phyloP scores from a whole-genome alignment of 495 filamentous ascomycete genomes.

The Neurospora hispaniola region DNA sequence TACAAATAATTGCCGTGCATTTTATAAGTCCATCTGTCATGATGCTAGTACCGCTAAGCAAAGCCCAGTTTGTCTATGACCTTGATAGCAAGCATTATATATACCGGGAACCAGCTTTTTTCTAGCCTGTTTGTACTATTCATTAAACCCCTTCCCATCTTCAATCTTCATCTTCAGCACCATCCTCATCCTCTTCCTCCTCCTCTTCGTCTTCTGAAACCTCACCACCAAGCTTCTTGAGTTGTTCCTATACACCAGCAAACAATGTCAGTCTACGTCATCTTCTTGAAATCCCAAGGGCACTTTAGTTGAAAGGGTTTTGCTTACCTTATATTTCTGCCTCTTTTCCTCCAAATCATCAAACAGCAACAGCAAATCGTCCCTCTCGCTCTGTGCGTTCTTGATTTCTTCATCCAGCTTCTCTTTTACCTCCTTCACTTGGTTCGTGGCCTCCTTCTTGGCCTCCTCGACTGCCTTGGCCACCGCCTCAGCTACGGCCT shows the following conservation, averaged over 20 bases:
- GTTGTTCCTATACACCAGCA: slow-evolving; percentile 41
- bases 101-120: neutral
- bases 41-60: neutral
- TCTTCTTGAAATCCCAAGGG: neutral
- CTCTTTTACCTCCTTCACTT: slow-evolving; percentile 17
- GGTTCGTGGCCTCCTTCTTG: neutral
- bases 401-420: slow-evolving; percentile 56
- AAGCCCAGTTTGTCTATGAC: neutral
- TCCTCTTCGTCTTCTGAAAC: slow-evolving; percentile 75
- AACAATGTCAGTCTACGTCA: slow-evolving; percentile 26
- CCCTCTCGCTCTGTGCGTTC: slow-evolving; percentile 57
- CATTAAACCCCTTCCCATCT: slow-evolving; percentile 47
- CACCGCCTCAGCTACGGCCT: neutral
- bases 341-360: slow-evolving; percentile 84
- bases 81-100: neutral
- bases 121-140: slow-evolving; percentile 13
- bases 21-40: neutral
- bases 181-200: slow-evolving; percentile 40
- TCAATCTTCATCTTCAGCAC: slow-evolving; percentile 39
- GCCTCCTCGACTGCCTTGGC: neutral
- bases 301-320: neutral
- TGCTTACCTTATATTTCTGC: slow-evolving; percentile 61
- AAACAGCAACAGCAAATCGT: slow-evolving; percentile 80
- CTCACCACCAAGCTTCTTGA: slow-evolving; percentile 60
- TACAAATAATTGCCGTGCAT: neutral